Percentiles rank a stretch among this genome's conserved stretches.
These are phyloP conservation scores for Aristolochia californica DNA, from an alignment of 164 flowering plant genomes.

Conservation along the genomic window DNA sequence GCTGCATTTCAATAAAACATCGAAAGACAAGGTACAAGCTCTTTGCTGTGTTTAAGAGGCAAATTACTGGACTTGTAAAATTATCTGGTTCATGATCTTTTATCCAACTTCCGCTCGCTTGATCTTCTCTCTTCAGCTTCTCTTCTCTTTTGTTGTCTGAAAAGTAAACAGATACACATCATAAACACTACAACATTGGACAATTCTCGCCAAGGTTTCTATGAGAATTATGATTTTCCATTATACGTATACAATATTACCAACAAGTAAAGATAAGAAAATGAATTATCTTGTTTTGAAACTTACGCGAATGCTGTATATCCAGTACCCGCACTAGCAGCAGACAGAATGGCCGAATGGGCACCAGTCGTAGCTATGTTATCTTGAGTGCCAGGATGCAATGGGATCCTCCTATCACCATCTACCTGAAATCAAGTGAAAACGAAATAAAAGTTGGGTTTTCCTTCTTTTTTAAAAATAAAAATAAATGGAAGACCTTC, in stretches of 20 bases:
- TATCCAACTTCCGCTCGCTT: no score
- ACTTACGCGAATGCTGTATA: constrained; percentile 82
- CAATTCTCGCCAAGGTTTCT: background rate
- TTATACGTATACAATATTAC: background rate
- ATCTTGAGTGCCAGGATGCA: constrained; percentile 40
- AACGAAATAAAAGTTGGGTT: background rate
- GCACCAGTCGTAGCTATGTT: no score
- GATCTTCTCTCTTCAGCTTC: constrained; percentile 5
- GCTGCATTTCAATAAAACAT: no score
- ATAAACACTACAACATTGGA: background rate
- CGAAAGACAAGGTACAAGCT: no score
- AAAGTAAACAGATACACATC: background rate
- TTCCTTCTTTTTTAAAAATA: no score
- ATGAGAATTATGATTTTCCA: background rate
- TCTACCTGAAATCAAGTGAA: no score
- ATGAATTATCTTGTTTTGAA: background rate
- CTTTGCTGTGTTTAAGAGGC: no score
- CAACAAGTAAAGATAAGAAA: background rate
- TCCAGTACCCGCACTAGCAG: constrained; percentile 74
- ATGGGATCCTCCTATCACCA: constrained; percentile 44
- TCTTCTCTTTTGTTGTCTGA: constrained; percentile 3
- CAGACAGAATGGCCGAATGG: constrained; percentile 44
- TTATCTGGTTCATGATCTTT: background rate
- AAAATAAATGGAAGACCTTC: no score
- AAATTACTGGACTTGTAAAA: no score